phyloP scores from a whole-genome alignment of 2,329 filamentous ascomycete species.

The Endoconidiophora laricicola region DNA sequence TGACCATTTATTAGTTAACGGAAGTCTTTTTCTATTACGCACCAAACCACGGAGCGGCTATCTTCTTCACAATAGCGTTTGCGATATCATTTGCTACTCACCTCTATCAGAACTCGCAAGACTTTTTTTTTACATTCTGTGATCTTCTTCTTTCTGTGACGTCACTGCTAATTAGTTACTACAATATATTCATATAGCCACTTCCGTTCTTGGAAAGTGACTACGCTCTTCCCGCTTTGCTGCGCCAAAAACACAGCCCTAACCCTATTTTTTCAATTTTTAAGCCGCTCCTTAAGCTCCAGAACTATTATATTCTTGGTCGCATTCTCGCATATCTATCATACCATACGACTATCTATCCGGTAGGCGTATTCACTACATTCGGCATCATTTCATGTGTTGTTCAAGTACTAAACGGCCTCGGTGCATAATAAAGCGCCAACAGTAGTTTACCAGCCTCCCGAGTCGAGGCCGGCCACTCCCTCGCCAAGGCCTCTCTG shows the following conservation, averaged over 20 bases:
- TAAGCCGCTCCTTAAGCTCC: conserved; percentile 37
- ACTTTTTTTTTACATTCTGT: conserved; percentile 10
- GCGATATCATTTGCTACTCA: conserved; percentile 23
- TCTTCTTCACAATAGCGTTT: conserved; percentile 30
- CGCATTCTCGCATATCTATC: conserved; percentile 44
- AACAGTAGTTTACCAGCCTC: conserved; percentile 25
- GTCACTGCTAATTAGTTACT: neutral
- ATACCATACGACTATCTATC: conserved; percentile 36
- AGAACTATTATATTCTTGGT: conserved; percentile 45
- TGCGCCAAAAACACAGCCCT: conserved; percentile 19
- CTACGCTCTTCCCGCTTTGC: conserved; percentile 36
- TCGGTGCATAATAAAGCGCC: conserved; percentile 30
- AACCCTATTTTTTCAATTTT: too few relatives aligned
- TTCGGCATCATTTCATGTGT: conserved; percentile 30
- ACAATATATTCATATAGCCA: conserved; percentile 26
- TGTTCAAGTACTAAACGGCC: conserved; percentile 30
- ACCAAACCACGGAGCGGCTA: conserved; percentile 30
- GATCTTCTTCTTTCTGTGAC: neutral
- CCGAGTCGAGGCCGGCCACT: conserved; percentile 26
- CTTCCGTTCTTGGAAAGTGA: conserved; percentile 40
- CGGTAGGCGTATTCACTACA: conserved; percentile 27
- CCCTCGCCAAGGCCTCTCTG: conserved; percentile 33
- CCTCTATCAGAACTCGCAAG: conserved; percentile 31
- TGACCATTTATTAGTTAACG: conserved; percentile 19
- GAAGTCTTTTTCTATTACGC: conserved; percentile 30